Evolutionary conservation across 805 yeast species (phyloP).

Genomic region (Pichia gijzeniarum): DNA sequence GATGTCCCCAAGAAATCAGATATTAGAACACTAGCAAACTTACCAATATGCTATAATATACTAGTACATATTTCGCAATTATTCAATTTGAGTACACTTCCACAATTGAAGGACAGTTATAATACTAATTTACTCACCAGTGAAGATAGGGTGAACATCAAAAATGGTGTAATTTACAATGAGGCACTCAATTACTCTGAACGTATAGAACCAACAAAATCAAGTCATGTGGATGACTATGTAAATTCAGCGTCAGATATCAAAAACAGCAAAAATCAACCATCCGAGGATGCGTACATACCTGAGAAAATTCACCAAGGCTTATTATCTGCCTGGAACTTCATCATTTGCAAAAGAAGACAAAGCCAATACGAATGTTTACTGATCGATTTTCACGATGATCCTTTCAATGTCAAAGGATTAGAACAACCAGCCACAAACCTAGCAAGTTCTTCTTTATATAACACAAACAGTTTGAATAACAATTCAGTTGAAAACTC

Average conservation of each 20-base stretch:
- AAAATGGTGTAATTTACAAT: constrained; percentile 29
- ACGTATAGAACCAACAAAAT: constrained; percentile 10
- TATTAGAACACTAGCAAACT: constrained; percentile 24
- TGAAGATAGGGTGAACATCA: constrained; percentile 31
- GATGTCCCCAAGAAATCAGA: constrained; percentile 9
- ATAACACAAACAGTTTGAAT: not conserved
- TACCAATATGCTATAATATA: constrained; percentile 23
- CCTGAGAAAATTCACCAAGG: constrained; percentile 14
- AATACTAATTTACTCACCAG: constrained; percentile 28
- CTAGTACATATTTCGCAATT: constrained; percentile 23
- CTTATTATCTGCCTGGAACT: constrained; percentile 37
- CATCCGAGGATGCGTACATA: constrained; percentile 7
- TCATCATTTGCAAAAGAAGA: constrained; percentile 38
- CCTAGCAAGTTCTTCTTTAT: not conserved
- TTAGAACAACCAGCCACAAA: not conserved
- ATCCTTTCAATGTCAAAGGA: constrained; percentile 8
- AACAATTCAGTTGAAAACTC: not conserved
- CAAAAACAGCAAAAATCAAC: not conserved
- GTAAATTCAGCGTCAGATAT: constrained; percentile 3
- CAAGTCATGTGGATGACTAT: constrained; percentile 15
- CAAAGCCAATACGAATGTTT: constrained; percentile 48
- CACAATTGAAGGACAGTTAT: constrained; percentile 25
- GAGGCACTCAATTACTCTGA: constrained; percentile 15
- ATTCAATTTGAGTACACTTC: constrained; percentile 17
- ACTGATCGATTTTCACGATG: constrained; percentile 32